These are phyloP conservation scores for Lasiodiplodia sp. DNA, from an alignment of 2,329 filamentous ascomycete species.

Conservation along the genomic window DNA sequence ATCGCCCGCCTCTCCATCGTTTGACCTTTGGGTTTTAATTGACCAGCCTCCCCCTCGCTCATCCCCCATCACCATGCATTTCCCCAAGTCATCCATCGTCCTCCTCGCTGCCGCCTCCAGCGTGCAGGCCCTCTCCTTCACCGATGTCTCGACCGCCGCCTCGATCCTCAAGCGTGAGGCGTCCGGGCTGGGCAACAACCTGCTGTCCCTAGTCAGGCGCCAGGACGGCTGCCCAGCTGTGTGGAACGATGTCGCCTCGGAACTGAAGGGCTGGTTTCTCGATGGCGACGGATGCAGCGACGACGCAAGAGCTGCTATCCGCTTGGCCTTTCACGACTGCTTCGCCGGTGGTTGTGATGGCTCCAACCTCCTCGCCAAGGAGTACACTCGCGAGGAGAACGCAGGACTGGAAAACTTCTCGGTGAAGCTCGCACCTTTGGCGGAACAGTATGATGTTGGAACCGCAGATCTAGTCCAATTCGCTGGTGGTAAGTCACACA, in stretches of 20 bases:
- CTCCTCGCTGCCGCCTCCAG: constrained; percentile 7
- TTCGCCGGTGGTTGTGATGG: constrained; percentile 50
- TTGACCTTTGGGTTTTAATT: neutral
- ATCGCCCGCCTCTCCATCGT: constrained; percentile 2
- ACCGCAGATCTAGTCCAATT: constrained; percentile 65
- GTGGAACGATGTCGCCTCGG: constrained; percentile 37
- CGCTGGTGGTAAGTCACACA: constrained; percentile 41
- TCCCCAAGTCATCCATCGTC: constrained; percentile 16
- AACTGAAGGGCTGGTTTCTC: constrained; percentile 35
- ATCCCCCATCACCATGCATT: constrained; percentile 3
- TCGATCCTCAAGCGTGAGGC: constrained; percentile 25
- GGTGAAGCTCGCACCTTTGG: constrained; percentile 47
- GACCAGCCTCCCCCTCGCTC: neutral
- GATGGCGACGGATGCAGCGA: constrained; percentile 38
- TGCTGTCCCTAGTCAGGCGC: constrained; percentile 15
- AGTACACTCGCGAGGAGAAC: constrained; percentile 50
- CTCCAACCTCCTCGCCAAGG: constrained; percentile 49
- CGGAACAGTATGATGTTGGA: constrained; percentile 52
- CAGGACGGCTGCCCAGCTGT: constrained; percentile 35
- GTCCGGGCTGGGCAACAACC: neutral
- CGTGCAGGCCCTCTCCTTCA: constrained; percentile 22
- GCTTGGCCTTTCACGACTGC: constrained; percentile 45
- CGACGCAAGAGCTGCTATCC: constrained; percentile 39
- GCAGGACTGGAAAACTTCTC: constrained; percentile 55
- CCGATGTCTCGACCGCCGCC: constrained; percentile 25